phyloP scores from a whole-genome alignment of 352 stramenopile genomes.

The Stephanocyclus meneghinianus region DNA sequence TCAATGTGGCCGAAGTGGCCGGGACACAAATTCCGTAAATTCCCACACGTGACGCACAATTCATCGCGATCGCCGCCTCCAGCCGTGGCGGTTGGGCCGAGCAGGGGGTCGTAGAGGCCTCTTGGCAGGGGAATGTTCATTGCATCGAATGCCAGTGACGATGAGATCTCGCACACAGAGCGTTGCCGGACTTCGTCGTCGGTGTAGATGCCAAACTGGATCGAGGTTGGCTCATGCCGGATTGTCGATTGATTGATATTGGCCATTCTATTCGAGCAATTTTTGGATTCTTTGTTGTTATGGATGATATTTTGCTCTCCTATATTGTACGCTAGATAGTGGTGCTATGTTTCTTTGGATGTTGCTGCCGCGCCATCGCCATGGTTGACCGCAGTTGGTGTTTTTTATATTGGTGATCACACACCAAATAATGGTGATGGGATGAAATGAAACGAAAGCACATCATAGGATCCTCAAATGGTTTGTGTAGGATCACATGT shows the following conservation, averaged over 20 bases:
- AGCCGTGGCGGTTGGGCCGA: conserved; percentile 86
- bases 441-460: too few relatives aligned
- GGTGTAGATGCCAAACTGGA: conserved; percentile 95
- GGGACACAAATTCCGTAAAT: conserved; percentile 93
- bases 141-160: conserved; percentile 91
- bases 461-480: too few relatives aligned
- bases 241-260: conserved; percentile 55
- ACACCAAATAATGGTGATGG: too few relatives aligned
- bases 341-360: too few relatives aligned
- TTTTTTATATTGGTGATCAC: too few relatives aligned
- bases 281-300: background rate
- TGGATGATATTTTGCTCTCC: background rate
- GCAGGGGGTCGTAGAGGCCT: conserved; percentile 94
- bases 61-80: conserved; percentile 67
- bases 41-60: conserved; percentile 94
- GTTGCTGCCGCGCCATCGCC: too few relatives aligned
- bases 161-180: conserved; percentile 96
- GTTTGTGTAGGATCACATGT: too few relatives aligned
- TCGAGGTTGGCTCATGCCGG: conserved; percentile 46
- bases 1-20: conserved; percentile 99
- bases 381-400: too few relatives aligned
- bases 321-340: too few relatives aligned
- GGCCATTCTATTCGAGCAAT: conserved; percentile 8
- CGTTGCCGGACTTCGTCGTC: conserved; percentile 95
- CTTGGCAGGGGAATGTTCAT: conserved; percentile 92